A percentile compares a stretch with the other conserved stretches of the same genome.
Conservation (phyloP, 345 rosid genomes). For the Citrus maxima region DNA sequence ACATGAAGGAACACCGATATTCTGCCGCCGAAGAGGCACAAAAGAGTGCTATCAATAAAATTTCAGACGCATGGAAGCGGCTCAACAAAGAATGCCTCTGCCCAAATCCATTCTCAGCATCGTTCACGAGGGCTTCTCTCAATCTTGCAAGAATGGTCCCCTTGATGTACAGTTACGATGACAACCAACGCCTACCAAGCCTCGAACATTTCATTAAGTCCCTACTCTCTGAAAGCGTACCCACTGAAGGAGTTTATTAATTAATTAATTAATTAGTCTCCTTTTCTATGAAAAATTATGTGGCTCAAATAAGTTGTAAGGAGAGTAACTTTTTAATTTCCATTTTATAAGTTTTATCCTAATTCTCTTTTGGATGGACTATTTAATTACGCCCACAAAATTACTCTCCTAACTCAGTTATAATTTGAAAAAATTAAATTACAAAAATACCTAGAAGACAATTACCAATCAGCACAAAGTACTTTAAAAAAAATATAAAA, state of each 20-base stretch:
- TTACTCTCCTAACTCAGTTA: too few relatives aligned
- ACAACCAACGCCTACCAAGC: slow-evolving; percentile 34
- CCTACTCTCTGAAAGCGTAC: not conserved
- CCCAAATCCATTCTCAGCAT: slow-evolving; percentile 28
- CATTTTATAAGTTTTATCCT: too few relatives aligned
- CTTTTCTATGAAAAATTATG: too few relatives aligned
- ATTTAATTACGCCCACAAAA: too few relatives aligned
- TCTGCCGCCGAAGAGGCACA: slow-evolving; percentile 28
- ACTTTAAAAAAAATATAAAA: too few relatives aligned
- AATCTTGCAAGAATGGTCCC: slow-evolving; percentile 57
- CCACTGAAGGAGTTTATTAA: slow-evolving; percentile 14
- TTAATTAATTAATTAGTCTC: too few relatives aligned
- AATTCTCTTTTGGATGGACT: too few relatives aligned
- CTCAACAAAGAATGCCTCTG: slow-evolving; percentile 46
- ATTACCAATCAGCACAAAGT: too few relatives aligned
- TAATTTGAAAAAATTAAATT: too few relatives aligned
- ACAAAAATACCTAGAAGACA: too few relatives aligned
- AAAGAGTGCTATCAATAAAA: slow-evolving; percentile 28
- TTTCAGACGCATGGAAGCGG: slow-evolving; percentile 53
- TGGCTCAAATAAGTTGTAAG: too few relatives aligned
- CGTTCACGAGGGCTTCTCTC: slow-evolving; percentile 34
- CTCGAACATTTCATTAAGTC: slow-evolving; percentile 34
- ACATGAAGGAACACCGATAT: slow-evolving; percentile 38
- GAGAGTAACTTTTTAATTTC: too few relatives aligned
- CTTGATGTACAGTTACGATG: slow-evolving; percentile 52